Evolutionary conservation across 805 yeast species (phyloP), one percentile per base, ranked within the genome.

Genomic region (Barnettozyma salicaria): DNA sequence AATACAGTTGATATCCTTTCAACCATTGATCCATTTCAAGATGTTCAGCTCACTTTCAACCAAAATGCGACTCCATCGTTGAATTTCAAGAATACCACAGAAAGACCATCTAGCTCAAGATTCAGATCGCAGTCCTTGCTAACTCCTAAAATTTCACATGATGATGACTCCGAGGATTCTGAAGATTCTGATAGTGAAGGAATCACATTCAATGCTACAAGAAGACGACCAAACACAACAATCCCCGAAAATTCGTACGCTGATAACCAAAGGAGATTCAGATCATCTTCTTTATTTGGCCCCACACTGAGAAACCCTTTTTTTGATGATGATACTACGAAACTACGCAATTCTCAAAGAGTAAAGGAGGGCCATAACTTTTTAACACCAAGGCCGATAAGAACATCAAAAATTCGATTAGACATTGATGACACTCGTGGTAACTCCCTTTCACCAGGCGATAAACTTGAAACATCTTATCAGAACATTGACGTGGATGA

Each of bases 401-500:
- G 19, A 19, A 33, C 25, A 26, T 24, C 30, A 19, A 16, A 19
- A 6, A 6, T 25, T 19, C n/a, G n/a, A n/a, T n/a, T n/a, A n/a
- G n/a, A n/a, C n/a, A n/a, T n/a, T 7, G 19, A 3, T 3, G 9
- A 17, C 5, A 17, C 19, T 8, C 17, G 17, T 7, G 30, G 29
- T 35, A 29, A 35, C 22, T 23, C 13, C 12, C 16, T 36, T 13
- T 12, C 26, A 7, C 32, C 44, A 4, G 24, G n/a, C 4, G 19
- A 34, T 14, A 25, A 29, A 13, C 22, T 24, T 7, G n/a, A 19
- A 34, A 29, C 29, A 16, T 19, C 19, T 8, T 54, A 43, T 32
- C 52, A 47, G 33, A 54, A 54, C 36, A 44, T 54, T 19, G 56
- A 54, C 29, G 49, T 39, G 19, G 50, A 53, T 32, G 59, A 54